Base-by-base conservation (phyloP, 83 land plant genomes). In the Picea abies region DNA sequence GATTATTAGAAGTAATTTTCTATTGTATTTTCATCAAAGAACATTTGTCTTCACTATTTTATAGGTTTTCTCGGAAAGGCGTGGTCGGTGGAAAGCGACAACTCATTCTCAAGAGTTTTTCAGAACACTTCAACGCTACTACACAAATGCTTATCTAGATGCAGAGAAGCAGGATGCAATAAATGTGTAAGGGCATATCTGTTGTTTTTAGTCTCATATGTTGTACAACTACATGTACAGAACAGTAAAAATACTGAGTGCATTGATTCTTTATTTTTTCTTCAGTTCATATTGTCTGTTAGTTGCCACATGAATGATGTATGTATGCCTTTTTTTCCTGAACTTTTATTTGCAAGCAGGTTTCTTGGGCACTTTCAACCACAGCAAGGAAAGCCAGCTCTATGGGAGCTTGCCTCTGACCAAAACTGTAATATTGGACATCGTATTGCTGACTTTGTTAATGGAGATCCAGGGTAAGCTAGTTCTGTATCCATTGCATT, bases 81-180 rank as follows among this genome's bases (percentile, higher is more conserved):
- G 95, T 82, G 98, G 98, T 25, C 95, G 91, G 78, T 93, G 94
- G 93, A 93, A 90, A 78, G 92, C 96, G 37, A 95, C 96, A 64
- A 92, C 94, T 12, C 98, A 95, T 78, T 95, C 98, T 16, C 93
- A 92, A 67, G 98, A 95, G 84, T 88, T 95, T 76, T 82, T 93
- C 76, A 92, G 96, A 85, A 92, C 98, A 1, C 82, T 95, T 4
- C 89, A 87, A 32, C 88, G 98, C 20, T 93, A 93, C 84, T 93
- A 88, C 66, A 95, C 88, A 86, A 95, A 95, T 87, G 87, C 96
- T 6, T 91, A 89, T 78, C 88, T 95, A 84, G 98, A 95, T 88
- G 90, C 92, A 82, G 96, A 90, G 79, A 95, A 95, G 78, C 98
- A 95, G 83, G 89, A 90, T 86, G 96, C 96, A 60, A 95, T 95